Evolutionary conservation across 108 stramenopile genomes (phyloP), one percentile per base, ranked within the genome.

Genomic region (Stephanodiscus triporus): DNA sequence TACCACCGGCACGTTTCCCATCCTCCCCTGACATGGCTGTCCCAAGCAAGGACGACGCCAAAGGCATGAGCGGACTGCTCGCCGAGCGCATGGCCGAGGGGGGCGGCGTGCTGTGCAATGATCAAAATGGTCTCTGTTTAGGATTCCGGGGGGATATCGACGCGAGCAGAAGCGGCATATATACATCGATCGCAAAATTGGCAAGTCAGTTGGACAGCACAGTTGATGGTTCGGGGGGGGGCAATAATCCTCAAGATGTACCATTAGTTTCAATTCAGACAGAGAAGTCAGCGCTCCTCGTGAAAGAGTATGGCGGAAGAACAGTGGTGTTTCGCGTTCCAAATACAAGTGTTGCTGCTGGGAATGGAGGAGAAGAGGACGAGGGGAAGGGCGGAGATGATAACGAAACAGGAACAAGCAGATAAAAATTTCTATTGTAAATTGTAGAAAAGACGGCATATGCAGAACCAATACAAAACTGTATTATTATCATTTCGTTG

Each of bases 301-400:
- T 89, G 14, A 92, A 92, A 64, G 88, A 92, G 42, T 92, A 89
- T 60, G 84, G 85, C 45, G 83, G 87, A 16, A 72, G 83, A 42
- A 78, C 85, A 4, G 83, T 89, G 3, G 88, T 86, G 9, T 72
- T 91, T 51, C 73, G 76, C 24, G 85, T 89, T 61, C 91, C 91
- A 45, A 43, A 9, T 6, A 24, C 8, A 3, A 56, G 5, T 24
- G 6, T 6, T 56, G 5, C 26, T 38, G 58, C 2, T 37, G 34
- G 29, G 26, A 36, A 59, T 37, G 16, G 37, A 27, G 58, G n/a
- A 37, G 34, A 2, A 37, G 36, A n/a, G 10, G 19, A 59, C 20
- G 58, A 34, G 37, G 58, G 36, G 38, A 8, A 14, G 4, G 37
- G 58, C 3, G 37, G 34, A 1, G 58, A 16, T 20, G 36, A 59